These are phyloP conservation scores for Cercospora zeina DNA, from an alignment of 2,329 filamentous ascomycete genomes.

Conservation along the genomic window DNA sequence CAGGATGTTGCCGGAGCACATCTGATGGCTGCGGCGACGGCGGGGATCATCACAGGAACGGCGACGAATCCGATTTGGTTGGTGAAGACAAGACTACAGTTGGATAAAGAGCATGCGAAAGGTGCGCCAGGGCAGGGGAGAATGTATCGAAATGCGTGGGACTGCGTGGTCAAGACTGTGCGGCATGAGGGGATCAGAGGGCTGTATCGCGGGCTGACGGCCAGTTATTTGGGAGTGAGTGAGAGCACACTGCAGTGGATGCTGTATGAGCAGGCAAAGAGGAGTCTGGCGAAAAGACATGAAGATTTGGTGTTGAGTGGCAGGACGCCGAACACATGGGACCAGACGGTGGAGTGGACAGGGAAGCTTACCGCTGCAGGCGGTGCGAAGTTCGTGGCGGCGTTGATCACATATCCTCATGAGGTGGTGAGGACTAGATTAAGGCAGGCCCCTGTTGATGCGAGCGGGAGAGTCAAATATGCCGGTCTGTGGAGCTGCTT, in stretches of 20 bases:
- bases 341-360: constrained; percentile 72
- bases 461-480: constrained; percentile 67
- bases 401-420: constrained; percentile 85
- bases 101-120: constrained; percentile 76
- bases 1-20: constrained; percentile 74
- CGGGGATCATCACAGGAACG: constrained; percentile 83
- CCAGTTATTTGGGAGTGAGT: constrained; percentile 85
- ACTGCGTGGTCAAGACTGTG: constrained; percentile 81
- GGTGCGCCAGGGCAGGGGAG: constrained; percentile 57
- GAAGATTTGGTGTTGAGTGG: constrained; percentile 57
- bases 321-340: constrained; percentile 67
- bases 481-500: constrained; percentile 88
- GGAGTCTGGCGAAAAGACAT: constrained; percentile 65
- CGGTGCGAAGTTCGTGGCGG: constrained; percentile 80
- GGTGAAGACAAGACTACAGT: constrained; percentile 87
- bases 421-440: constrained; percentile 85
- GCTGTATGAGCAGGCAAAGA: constrained; percentile 90
- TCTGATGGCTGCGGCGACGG: constrained; percentile 70
- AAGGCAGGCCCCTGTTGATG: constrained; percentile 72
- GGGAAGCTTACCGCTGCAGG: constrained; percentile 79
- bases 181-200: constrained; percentile 77
- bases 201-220: constrained; percentile 86
- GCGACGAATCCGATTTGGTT: constrained; percentile 97
- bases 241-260: constrained; percentile 94
- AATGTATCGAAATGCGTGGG: constrained; percentile 81